Percentiles rank a stretch among this genome's conserved stretches.
phyloP scores from a whole-genome alignment of 768 basidiomycete genomes.

The Rhodosporidiobolus sp. region DNA sequence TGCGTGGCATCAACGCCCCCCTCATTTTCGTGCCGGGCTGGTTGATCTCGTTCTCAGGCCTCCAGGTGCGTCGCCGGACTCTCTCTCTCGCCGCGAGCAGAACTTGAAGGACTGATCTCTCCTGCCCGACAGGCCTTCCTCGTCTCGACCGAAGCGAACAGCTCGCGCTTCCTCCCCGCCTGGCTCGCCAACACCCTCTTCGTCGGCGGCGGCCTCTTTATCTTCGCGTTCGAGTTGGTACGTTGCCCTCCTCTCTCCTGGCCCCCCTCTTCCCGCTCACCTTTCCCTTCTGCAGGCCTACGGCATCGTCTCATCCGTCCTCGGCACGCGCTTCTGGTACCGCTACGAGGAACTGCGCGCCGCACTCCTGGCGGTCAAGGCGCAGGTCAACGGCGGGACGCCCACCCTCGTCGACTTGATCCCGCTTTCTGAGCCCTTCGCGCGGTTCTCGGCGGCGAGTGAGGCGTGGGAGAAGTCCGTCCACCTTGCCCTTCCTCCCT shows the following conservation, averaged over 20 bases:
- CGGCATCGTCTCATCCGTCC: neutral
- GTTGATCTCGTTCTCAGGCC: neutral
- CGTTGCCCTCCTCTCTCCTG: neutral
- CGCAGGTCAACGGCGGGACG: neutral
- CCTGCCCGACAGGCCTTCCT: neutral
- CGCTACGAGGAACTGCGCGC: neutral
- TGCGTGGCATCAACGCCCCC: neutral
- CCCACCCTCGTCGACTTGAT: neutral
- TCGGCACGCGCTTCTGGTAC: neutral
- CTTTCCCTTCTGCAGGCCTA: neutral
- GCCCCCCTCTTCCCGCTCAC: no score
- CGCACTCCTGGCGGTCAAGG: neutral
- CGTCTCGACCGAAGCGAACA: neutral
- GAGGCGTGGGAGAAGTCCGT: neutral
- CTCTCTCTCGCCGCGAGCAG: accelerated
- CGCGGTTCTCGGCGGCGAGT: neutral
- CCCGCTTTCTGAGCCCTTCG: neutral
- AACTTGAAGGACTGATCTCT: neutral
- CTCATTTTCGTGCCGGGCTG: neutral
- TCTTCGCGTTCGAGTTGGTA: neutral
- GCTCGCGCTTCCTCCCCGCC: neutral
- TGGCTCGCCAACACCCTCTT: neutral
- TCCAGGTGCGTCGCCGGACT: neutral
- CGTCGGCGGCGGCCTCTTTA: neutral
- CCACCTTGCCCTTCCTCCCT: neutral